Conservation (phyloP, 129 eudicot genomes). For the Lonicera japonica region DNA sequence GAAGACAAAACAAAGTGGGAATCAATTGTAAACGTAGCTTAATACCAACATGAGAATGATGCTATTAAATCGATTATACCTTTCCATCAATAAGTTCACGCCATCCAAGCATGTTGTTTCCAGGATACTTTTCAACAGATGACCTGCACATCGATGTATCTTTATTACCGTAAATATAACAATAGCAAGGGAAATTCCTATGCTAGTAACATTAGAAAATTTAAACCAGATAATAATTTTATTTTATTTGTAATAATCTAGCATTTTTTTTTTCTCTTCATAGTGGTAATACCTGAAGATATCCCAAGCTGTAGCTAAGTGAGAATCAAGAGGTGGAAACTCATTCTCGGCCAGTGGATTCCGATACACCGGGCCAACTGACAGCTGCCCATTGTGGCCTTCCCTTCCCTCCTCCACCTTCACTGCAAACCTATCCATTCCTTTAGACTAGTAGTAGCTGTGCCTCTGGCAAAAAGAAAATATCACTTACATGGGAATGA, state of each 20-base stretch:
- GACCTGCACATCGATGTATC: constrained; percentile 20
- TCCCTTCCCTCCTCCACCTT: constrained; percentile 62
- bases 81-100: constrained; percentile 58
- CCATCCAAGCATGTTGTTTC: constrained; percentile 90
- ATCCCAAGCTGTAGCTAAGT: constrained; percentile 64
- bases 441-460: too few relatives aligned
- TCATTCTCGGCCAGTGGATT: constrained; percentile 56
- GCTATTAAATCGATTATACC: constrained; percentile 29
- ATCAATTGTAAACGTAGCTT: neutral
- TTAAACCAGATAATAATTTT: neutral
- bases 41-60: neutral
- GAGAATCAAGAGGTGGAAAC: constrained; percentile 65
- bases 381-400: constrained; percentile 65
- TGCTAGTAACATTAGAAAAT: too few relatives aligned
- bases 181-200: neutral
- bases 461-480: neutral
- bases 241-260: too few relatives aligned
- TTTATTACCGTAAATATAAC: neutral
- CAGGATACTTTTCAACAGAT: constrained; percentile 50
- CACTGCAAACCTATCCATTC: constrained; percentile 58
- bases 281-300: constrained; percentile 49
- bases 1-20: constrained; percentile 1
- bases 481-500: neutral
- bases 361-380: constrained; percentile 79
- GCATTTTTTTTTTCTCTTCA: neutral